Evolutionary conservation across 2,329 filamentous ascomycete genomes (phyloP), one percentile per base, ranked within the genome.

Genomic region (Scleromitrula shiraiana): DNA sequence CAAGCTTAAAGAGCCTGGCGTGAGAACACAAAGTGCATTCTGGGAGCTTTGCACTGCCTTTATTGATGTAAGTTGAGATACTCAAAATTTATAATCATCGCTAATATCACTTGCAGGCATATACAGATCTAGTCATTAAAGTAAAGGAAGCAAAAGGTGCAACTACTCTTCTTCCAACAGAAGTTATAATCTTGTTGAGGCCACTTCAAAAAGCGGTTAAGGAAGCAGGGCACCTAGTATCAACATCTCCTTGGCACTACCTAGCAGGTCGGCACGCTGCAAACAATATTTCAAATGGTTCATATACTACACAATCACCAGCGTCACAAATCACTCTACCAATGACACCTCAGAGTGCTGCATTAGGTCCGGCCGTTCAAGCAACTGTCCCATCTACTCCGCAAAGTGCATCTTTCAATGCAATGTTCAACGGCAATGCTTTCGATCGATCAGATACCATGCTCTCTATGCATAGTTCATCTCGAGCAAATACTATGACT

Each of bases 301-400:
- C 50, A 7, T 62, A 59, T 33, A 56, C 32, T 15, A 42, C 53
- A 14, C 58, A 63, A 33, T 65, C 55, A 19, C 67, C 62, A 41
- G 74, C 71, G 10, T 75, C 75, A 39, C 71, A 74, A 19, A 69
- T 76, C 8, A 72, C 77, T 9, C 68, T 89, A 30, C 89, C 90
- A 7, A 88, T 93, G 60, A 96, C 90, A 1, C 90, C 91, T 7
- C 77, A 95, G 53, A 93, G 87, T 58, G 90, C 89, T 14, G 90
- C 90, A 1, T 73, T 96, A 5, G 91, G 90, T 0, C 88, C 90
- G 5, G 90, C 90, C 17, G 87, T 89, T 46, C 89, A 95, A 66
- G 89, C 90, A 1, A 96, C 88, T 0, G 83, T 95, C 9, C 85
- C 88, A 4, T 86, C 77, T 2, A 87, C 80, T 0, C 80, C 80